Evolutionary conservation across 176 grass and related monocot species (phyloP).

Genomic region (Lolium perenne): DNA sequence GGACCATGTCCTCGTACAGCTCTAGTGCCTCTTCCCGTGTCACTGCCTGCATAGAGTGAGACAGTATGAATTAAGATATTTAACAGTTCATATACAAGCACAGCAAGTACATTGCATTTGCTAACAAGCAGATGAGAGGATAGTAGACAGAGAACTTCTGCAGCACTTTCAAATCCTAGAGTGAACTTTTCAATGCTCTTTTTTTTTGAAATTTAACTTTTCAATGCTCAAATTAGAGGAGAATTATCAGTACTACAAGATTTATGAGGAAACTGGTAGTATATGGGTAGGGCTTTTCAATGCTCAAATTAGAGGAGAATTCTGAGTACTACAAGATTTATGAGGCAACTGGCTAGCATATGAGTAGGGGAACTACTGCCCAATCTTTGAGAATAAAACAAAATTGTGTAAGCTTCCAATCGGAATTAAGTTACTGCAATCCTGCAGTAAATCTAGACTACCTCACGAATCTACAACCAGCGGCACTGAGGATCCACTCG

Average conservation of each 20-base stretch:
- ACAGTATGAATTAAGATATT: no score
- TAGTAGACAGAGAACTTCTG: no score
- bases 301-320: not conserved
- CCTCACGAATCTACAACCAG: constrained; percentile 7
- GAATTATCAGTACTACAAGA: not conserved
- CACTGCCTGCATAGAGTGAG: constrained; percentile 37
- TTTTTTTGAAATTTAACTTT: no score
- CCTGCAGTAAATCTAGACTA: not conserved
- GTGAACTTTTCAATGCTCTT: not conserved
- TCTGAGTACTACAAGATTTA: not conserved
- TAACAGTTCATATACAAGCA: no score
- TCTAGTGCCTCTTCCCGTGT: not conserved
- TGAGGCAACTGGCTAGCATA: not conserved
- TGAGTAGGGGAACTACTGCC: not conserved
- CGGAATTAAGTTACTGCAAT: not conserved
- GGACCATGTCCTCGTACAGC: constrained; percentile 61
- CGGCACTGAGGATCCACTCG: constrained; percentile 19
- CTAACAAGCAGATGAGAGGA: not conserved
- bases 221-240: not conserved
- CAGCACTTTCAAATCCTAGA: no score
- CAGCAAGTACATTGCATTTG: no score
- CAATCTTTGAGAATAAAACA: not conserved
- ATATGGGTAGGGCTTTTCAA: not conserved
- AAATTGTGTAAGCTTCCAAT: not conserved
- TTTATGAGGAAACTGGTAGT: not conserved